Evolutionary conservation across 257 asterid species (phyloP), one percentile per base, ranked within the genome.

Genomic region (Solanum sitiens): DNA sequence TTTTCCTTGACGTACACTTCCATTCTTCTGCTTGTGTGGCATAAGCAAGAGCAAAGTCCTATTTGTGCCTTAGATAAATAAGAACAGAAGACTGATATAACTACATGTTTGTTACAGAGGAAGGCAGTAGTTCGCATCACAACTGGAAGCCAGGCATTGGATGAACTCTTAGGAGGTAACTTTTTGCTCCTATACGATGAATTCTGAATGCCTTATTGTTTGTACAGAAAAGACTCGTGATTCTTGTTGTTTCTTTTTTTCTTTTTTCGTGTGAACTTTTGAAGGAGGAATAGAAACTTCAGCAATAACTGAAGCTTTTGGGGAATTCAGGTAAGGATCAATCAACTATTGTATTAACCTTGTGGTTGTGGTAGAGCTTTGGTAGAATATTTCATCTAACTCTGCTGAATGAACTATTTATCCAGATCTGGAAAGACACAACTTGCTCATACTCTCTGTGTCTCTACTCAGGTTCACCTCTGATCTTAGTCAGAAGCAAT

Each of bases 341-440:
- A 56, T 72, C 83, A 68, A 10, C 27, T 11, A 82, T 30, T 53
- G 44, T 50, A 50, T 82, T 6, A 73, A 40, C 53, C 11, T 73
- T 79, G 68, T 32, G 12, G 50, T 73, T 79, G 68, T 32, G 12
- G 50, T 71, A 86, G 56, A 13, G 56, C 83, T 44, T 42, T 86
- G 35, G 70, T 47, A 50, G 83, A 73, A 39, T 50, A 33, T 42
- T 85, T 45, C 76, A 71, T 87, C 86, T 90, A 77, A 90, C 75
- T 72, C n/a, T 35, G 42, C 79, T 88, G 47, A 70, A 84, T 91
- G 85, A 76, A 85, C 68, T 23, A 85, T 88, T 83, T 91, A 89
- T 76, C 86, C 95, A 97, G 99, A 91, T 95, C 99, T 67, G 99
- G 99, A 89, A 97, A 97, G 92, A 97, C 99, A 84, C 99, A 97